phyloP scores from a whole-genome alignment of 2,329 filamentous ascomycete species.

The Diaporthe capsici region DNA sequence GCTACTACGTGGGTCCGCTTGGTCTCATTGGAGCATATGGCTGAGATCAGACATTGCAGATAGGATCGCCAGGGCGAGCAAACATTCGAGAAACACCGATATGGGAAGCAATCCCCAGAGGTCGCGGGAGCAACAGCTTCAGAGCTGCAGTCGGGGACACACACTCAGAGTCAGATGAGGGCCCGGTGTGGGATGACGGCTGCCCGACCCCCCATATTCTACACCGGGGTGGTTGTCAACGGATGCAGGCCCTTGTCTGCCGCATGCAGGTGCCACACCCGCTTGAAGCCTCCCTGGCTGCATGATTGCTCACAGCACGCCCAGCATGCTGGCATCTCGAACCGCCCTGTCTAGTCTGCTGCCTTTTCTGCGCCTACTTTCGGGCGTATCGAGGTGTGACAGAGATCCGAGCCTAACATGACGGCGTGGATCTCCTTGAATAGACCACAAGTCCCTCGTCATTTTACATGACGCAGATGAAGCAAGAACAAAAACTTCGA shows the following conservation, averaged over 20 bases:
- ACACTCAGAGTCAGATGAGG: slow-evolving; percentile 28
- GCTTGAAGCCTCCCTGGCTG: slow-evolving; percentile 30
- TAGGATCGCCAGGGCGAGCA: slow-evolving; percentile 31
- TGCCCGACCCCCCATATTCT: slow-evolving; percentile 40
- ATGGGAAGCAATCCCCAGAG: neutral
- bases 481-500: slow-evolving; percentile 15
- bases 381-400: slow-evolving; percentile 36
- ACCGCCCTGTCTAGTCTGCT: slow-evolving; percentile 21
- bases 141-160: slow-evolving; percentile 12
- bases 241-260: slow-evolving; percentile 34
- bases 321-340: slow-evolving; percentile 20
- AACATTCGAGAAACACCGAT: slow-evolving; percentile 22
- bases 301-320: slow-evolving; percentile 31
- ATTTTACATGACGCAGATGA: neutral
- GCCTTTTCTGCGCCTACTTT: neutral
- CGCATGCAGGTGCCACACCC: slow-evolving; percentile 39
- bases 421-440: slow-evolving; percentile 29
- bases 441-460: slow-evolving; percentile 27
- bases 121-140: neutral
- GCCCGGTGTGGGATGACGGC: slow-evolving; percentile 36
- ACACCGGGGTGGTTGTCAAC: slow-evolving; percentile 34
- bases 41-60: slow-evolving; percentile 15
- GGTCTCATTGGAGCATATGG: slow-evolving; percentile 6
- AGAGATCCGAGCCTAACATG: slow-evolving; percentile 40
- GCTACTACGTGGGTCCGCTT: slow-evolving; percentile 3